Evolutionary conservation across 148 eudicot species (phyloP).

Genomic region (Beta vulgaris): DNA sequence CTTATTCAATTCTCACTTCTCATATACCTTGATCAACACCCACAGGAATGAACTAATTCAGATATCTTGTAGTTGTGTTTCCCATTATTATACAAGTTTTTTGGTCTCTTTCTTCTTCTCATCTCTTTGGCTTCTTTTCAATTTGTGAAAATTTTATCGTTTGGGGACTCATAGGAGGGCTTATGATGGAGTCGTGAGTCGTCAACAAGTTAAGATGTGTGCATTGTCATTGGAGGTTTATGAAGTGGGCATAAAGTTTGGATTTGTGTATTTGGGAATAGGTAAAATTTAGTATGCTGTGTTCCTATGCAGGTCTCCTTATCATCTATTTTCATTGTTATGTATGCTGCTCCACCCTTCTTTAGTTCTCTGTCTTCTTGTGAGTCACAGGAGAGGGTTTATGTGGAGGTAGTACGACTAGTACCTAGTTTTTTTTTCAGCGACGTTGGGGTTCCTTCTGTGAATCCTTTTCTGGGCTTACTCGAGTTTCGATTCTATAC

Average conservation of each 20-base stretch:
- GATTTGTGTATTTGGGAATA: not conserved
- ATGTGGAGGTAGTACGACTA: not conserved
- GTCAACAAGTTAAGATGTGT: not conserved
- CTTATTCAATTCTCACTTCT: not conserved
- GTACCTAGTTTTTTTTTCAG: not conserved
- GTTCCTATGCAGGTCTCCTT: not conserved
- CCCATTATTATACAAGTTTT: not conserved
- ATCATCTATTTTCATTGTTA: not conserved
- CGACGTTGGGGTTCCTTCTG: too few species aligned
- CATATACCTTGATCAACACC: not conserved
- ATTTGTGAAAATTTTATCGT: not conserved
- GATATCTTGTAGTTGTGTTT: too few species aligned
- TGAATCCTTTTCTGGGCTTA: not conserved
- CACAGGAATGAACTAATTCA: not conserved
- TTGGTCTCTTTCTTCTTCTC: not conserved
- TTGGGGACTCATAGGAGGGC: not conserved
- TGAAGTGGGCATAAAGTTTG: not conserved
- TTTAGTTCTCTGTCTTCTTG: not conserved
- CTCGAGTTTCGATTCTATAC: not conserved
- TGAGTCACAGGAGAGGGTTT: not conserved
- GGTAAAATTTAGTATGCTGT: not conserved
- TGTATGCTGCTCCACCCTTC: not conserved
- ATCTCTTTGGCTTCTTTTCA: not conserved
- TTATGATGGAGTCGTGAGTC: not conserved
- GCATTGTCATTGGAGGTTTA: not conserved